A percentile compares a stretch with the other conserved stretches of the same genome.
phyloP scores from a whole-genome alignment of 345 rosid genomes.

The Trapa incisa region DNA sequence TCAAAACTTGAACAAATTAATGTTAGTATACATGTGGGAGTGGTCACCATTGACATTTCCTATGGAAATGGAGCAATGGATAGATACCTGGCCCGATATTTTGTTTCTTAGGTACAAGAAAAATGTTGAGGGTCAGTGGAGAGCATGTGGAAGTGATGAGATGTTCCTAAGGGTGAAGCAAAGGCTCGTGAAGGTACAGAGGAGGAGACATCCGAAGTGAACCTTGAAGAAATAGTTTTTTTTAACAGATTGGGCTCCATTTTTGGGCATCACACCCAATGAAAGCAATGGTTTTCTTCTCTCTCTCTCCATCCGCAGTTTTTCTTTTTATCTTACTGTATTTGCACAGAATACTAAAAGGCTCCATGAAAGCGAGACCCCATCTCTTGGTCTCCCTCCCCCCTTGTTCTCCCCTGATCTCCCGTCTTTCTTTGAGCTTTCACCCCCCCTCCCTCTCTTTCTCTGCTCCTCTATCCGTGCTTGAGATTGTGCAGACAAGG shows the following conservation, averaged over 20 bases:
- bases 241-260: not conserved
- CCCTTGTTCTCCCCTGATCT: conserved; percentile 13
- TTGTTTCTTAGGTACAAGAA: not conserved
- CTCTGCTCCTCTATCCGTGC: conserved; percentile 19
- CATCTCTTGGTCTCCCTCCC: conserved; percentile 42
- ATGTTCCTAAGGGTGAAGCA: not conserved
- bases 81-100: too few relatives aligned
- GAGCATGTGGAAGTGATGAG: not conserved
- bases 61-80: too few relatives aligned
- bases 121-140: not conserved
- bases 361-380: conserved; percentile 43
- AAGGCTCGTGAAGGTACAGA: not conserved
- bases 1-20: too few relatives aligned
- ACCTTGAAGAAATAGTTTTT: not conserved
- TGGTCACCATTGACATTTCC: too few relatives aligned
- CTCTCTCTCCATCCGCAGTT: not conserved
- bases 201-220: not conserved
- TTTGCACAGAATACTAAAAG: conserved; percentile 12
- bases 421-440: not conserved
- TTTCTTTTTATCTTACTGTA: not conserved
- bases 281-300: not conserved
- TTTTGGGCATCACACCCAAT: not conserved
- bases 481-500: conserved; percentile 55
- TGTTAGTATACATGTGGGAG: too few relatives aligned
- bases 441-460: not conserved